Evolutionary conservation across 345 rosid genomes (phyloP), one percentile per base, ranked within the genome.

Genomic region (Salix udensis): DNA sequence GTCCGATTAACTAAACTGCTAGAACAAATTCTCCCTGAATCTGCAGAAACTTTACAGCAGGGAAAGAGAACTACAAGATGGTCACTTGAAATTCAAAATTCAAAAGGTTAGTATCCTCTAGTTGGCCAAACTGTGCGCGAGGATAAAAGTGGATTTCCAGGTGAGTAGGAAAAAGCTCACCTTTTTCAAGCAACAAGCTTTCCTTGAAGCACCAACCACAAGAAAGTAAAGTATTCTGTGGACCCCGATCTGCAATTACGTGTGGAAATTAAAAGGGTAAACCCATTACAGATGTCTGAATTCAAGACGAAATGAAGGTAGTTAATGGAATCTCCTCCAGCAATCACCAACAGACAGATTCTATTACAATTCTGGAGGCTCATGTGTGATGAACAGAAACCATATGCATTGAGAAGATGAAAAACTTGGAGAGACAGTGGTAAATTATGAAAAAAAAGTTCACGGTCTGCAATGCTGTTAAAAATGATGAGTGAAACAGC

Each of bases 401-500:
- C 40, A 23, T 7, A 6, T 13, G 46, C 30, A 44, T 23, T 13
- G 28, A 48, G 26, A 69, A 58, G 50, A 19, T 48, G 5, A 26
- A 48, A 70, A 50, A 14, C 21, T 6, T 4, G 5, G 18, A 70
- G 3, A 7, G 1, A 21, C 44, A 44, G 16, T 37, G 16, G 16
- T 40, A 50, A 34, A 74, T 2, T 28, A 24, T 24, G 50, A 52
- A 34, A 52, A n/a, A 31, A 23, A 23, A 50, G 5, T 28, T n/a
- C 44, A 50, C 16, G n/a, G 46, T 42, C 65, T 21, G 69, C n/a
- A 46, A 46, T 67, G 48, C 52, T 61, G 52, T 21, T 15, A 58
- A 46, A 67, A 75, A 66, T 71, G 67, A 74, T 76, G 69, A 37
- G 10, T 40, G 10, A 65, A 37, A 72, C 76, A 58, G 71, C 72